phyloP scores from a whole-genome alignment of 768 basidiomycete genomes.

The Termitomyces sp. region DNA sequence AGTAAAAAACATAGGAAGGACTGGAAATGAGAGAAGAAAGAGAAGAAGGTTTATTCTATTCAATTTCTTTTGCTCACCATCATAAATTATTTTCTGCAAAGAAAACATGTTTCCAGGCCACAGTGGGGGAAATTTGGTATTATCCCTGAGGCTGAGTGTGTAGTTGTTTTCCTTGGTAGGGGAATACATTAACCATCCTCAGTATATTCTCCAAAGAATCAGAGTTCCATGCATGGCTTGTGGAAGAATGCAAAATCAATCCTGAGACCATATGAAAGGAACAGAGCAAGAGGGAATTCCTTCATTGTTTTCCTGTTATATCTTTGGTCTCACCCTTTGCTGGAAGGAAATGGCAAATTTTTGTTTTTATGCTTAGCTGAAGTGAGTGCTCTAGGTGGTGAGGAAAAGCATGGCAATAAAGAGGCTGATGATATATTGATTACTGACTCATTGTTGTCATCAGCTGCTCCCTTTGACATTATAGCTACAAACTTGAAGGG shows the following conservation, averaged over 20 bases:
- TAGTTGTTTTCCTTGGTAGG: constrained; percentile 9
- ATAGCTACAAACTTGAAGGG: constrained; percentile 7
- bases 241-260: constrained; percentile 89
- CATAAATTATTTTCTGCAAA: constrained; percentile 20
- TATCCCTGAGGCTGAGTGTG: constrained; percentile 81
- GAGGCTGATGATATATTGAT: constrained; percentile 28
- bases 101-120: constrained; percentile 54
- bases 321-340: constrained; percentile 3
- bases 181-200: background rate
- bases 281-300: constrained; percentile 80
- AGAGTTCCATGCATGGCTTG: constrained; percentile 90
- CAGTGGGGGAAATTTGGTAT: constrained; percentile 93
- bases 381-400: constrained; percentile 15
- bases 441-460: constrained; percentile 22
- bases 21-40: constrained; percentile 50
- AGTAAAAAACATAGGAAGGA: constrained; percentile 32
- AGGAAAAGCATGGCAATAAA: constrained; percentile 24
- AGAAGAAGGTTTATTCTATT: constrained; percentile 34
- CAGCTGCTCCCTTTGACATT: constrained; percentile 8
- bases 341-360: background rate
- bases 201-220: constrained; percentile 80
- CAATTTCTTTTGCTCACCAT: background rate
- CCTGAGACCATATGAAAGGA: constrained; percentile 87
- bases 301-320: constrained; percentile 35
- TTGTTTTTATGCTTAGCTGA: constrained; percentile 4